phyloP scores from a whole-genome alignment of 192 early-diverging fungal species.

The Chytriomyces sp. region DNA sequence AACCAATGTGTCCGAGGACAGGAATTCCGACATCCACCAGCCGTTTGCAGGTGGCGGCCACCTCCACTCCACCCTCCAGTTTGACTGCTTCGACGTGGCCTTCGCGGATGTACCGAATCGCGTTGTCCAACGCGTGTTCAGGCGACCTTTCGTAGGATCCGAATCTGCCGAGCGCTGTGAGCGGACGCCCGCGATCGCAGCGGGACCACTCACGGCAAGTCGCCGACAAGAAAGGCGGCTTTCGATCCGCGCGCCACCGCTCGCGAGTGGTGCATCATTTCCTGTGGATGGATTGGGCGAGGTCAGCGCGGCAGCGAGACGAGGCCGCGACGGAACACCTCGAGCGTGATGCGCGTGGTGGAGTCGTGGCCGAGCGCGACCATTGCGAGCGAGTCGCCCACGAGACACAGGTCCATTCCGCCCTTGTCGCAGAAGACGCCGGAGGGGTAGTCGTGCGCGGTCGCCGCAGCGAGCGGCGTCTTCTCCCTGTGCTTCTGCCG shows the following conservation, averaged over 20 bases:
- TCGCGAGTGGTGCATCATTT: conserved; percentile 94
- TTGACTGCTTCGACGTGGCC: conserved; percentile 94
- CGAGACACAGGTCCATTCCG: conserved; percentile 84
- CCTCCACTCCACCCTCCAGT: conserved; percentile 90
- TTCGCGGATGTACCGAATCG: conserved; percentile 86
- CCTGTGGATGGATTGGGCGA: conserved; percentile 46
- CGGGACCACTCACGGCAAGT: conserved; percentile 74
- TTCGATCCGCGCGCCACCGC: conserved; percentile 84
- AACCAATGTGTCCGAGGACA: conserved; percentile 91
- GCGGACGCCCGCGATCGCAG: background rate
- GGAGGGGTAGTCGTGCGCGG: conserved; percentile 96
- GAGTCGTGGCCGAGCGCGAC: conserved; percentile 88
- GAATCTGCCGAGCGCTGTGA: conserved; percentile 20
- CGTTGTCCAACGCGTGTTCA: conserved; percentile 72
- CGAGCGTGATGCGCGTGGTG: conserved; percentile 84
- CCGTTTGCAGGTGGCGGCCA: conserved; percentile 71
- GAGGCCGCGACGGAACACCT: conserved; percentile 55
- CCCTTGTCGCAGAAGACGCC: conserved; percentile 79
- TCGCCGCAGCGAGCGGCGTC: conserved; percentile 90
- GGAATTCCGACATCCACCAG: conserved; percentile 90
- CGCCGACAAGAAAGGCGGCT: conserved; percentile 79
- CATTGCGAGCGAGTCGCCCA: conserved; percentile 98
- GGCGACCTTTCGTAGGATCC: conserved; percentile 85
- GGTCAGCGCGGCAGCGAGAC: background rate
- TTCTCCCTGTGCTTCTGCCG: conserved; percentile 67